A percentile compares a stretch with the other conserved stretches of the same genome.
These are phyloP conservation scores for Leersia perrieri DNA, from an alignment of 176 grass and related monocot genomes.

Conservation along the genomic window DNA sequence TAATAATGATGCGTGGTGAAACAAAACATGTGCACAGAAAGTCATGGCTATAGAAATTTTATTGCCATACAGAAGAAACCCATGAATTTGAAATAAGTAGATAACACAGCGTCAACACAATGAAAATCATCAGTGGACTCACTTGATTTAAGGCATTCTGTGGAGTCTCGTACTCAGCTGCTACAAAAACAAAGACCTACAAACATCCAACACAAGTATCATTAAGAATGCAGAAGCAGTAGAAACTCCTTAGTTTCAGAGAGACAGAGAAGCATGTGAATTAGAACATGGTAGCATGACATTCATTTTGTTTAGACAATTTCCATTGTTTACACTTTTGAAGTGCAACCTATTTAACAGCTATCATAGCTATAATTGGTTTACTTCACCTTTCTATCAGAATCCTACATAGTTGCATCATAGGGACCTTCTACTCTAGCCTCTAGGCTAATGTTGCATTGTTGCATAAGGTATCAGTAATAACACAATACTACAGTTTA, in stretches of 20 bases:
- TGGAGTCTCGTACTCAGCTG: slow-evolving; percentile 87
- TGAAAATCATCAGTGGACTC: background rate
- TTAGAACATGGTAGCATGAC: background rate
- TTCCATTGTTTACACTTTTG: background rate
- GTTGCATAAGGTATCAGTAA: background rate
- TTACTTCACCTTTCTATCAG: background rate
- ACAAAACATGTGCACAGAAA: slow-evolving; percentile 1
- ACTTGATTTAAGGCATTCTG: slow-evolving; percentile 97
- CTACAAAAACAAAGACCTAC: slow-evolving; percentile 98
- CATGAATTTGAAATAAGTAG: background rate
- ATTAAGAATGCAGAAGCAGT: background rate
- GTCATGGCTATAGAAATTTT: background rate
- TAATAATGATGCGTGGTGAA: background rate
- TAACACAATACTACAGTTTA: slow-evolving; percentile 16
- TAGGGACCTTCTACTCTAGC: background rate
- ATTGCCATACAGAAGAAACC: background rate
- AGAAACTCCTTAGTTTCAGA: background rate
- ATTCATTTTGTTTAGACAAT: background rate
- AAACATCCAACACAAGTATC: slow-evolving; percentile 15
- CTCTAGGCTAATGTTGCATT: background rate
- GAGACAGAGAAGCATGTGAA: background rate
- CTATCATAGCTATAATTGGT: background rate
- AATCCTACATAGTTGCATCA: background rate
- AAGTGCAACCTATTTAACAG: background rate
- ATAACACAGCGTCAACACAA: background rate